Conservation (phyloP, 164 flowering plant species). For the Chimonanthus praecox region DNA sequence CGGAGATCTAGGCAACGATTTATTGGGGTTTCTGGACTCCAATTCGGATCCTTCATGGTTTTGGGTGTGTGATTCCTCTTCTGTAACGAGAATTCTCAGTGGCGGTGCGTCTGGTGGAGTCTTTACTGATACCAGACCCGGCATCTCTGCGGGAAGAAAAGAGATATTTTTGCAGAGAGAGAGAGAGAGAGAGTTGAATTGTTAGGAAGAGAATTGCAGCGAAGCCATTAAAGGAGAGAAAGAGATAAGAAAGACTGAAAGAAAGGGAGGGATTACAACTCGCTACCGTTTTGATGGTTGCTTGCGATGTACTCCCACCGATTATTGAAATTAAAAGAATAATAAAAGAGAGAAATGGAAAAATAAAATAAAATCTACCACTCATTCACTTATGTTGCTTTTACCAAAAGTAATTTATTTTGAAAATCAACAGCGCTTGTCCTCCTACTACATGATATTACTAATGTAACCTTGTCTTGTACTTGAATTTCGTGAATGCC, state of each 20-base stretch:
- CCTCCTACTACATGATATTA: too few species aligned
- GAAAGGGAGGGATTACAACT: not conserved
- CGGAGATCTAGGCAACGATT: constrained; percentile 37
- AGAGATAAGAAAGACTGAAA: not conserved
- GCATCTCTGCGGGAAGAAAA: constrained; percentile 9
- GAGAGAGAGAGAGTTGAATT: not conserved
- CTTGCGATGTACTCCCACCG: constrained; percentile 7
- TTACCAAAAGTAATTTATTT: too few species aligned
- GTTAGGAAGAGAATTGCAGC: not conserved
- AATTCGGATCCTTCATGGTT: not conserved
- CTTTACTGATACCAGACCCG: constrained; percentile 16
- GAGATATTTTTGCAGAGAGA: not conserved
- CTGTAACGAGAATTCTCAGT: constrained; percentile 14
- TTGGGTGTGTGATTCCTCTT: constrained; percentile 4
- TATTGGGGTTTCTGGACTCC: constrained; percentile 18
- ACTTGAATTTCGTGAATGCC: too few species aligned
- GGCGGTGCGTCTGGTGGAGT: constrained; percentile 17
- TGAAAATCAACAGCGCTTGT: too few species aligned
- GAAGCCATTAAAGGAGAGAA: not conserved
- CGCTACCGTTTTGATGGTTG: constrained; percentile 11
- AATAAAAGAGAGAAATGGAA: too few species aligned
- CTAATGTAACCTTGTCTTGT: too few species aligned
- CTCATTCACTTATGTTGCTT: too few species aligned
- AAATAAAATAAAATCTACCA: too few species aligned
- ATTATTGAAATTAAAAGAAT: not conserved